A percentile compares a stretch with the other conserved stretches of the same genome.
phyloP scores from a whole-genome alignment of 495 filamentous ascomycete genomes.

The Pseudotulostoma volvatum region DNA sequence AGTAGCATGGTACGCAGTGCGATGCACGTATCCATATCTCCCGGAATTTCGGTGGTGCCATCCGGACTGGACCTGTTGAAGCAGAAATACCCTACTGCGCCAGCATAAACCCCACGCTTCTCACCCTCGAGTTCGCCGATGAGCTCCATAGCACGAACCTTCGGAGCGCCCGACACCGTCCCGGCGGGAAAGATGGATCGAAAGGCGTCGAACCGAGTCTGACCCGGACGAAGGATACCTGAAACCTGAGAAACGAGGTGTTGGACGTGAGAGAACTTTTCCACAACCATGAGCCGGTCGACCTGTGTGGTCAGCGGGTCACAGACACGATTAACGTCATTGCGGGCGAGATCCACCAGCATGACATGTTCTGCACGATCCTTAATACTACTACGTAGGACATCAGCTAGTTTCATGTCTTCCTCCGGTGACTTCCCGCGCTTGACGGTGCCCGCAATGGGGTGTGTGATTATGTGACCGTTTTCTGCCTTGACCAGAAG shows the following conservation, averaged over 20 bases:
- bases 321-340: slow-evolving; percentile 92
- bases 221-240: slow-evolving; percentile 61
- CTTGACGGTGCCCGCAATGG: slow-evolving; percentile 88
- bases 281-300: slow-evolving; percentile 87
- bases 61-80: slow-evolving; percentile 25
- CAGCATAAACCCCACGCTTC: slow-evolving; percentile 89
- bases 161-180: slow-evolving; percentile 85
- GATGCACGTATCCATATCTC: slow-evolving; percentile 97
- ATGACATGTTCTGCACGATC: slow-evolving; percentile 97
- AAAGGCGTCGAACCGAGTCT: slow-evolving; percentile 91
- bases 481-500: slow-evolving; percentile 79
- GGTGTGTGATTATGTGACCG: slow-evolving; percentile 85
- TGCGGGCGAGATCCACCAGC: slow-evolving; percentile 93
- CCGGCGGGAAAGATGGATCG: slow-evolving; percentile 91
- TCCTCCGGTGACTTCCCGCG: slow-evolving; percentile 66
- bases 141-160: slow-evolving; percentile 90
- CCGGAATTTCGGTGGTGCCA: slow-evolving; percentile 35
- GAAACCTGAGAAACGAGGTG: slow-evolving; percentile 92
- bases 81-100: slow-evolving; percentile 75
- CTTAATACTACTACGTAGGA: slow-evolving; percentile 67
- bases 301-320: slow-evolving; percentile 78
- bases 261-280: slow-evolving; percentile 92
- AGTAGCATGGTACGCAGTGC: slow-evolving; percentile 92
- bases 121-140: slow-evolving; percentile 89
- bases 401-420: slow-evolving; percentile 61